Evolutionary conservation across 2,329 filamentous ascomycete species (phyloP), one percentile per base, ranked within the genome.

Genomic region (Fusarium coffeatum): DNA sequence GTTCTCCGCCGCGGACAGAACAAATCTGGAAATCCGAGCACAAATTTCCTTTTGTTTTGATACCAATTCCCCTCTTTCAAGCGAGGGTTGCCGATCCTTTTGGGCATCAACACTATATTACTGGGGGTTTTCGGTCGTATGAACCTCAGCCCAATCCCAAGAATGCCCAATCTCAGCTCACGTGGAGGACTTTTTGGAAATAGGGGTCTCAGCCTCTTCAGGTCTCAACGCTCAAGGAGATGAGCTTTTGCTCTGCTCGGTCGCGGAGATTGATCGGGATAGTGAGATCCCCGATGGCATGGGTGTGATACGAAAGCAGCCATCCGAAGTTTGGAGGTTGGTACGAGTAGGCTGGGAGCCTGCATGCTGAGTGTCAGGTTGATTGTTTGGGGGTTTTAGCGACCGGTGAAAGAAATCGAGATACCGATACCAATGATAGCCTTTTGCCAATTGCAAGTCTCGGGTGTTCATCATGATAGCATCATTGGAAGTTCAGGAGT

Each of bases 51-150:
- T 20, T 59, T 59, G 58, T 56, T 64, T 23, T 65, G 43, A 42
- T 45, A 25, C 43, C 51, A 47, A 59, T 22, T 49, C 45, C 59
- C 11, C 28, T n/a, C 34, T 45, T 27, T 15, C 49, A 51, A 51
- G 32, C 49, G 49, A 53, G 34, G 49, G n/a, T 53, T 68, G 65
- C 64, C 49, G 64, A 68, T 68, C 65, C 32, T 30, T 48, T 68
- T 68, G 58, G 58, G 47, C 59, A 64, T 32, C 61, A 64, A 64
- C 30, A 32, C 22, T 37, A 58, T 42, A 42, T 34, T 32, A 30
- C 23, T 22, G 23, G 18, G 9, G 8, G 20, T 20, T 50, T 53
- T 51, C 20, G 9, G 34, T 53, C 23, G 23, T 42, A n/a, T 53
- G 20, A 37, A 18, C 47, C 37, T 43, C 51, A 55, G 46, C 51